Evolutionary conservation across 1,139 yeast genomes (phyloP).

Genomic region (Suhomyces taliae): DNA sequence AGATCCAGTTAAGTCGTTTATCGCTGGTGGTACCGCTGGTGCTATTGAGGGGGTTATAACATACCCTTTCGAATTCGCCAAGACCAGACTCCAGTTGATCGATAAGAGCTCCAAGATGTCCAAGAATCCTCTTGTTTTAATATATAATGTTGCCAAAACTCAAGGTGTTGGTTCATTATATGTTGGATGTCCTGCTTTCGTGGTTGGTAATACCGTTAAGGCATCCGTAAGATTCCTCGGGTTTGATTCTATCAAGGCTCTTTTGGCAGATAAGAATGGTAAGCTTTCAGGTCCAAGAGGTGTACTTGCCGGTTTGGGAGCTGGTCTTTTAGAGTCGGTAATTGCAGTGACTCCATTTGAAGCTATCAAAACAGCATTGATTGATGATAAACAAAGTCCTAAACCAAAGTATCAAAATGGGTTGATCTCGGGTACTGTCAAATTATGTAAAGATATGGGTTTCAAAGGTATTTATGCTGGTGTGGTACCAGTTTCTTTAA

Average conservation of each 20-base stretch:
- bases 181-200: conserved; percentile 98
- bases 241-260: conserved; percentile 78
- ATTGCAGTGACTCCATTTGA: conserved; percentile 97
- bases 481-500: conserved; percentile 84
- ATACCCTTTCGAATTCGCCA: conserved; percentile 96
- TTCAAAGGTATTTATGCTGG: conserved; percentile 85
- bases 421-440: conserved; percentile 58
- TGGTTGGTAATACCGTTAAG: conserved; percentile 92
- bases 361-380: conserved; percentile 92
- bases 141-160: conserved; percentile 66
- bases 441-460: conserved; percentile 75
- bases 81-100: conserved; percentile 84
- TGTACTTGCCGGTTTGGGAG: conserved; percentile 92
- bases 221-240: conserved; percentile 94
- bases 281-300: conserved; percentile 88
- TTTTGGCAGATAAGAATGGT: conserved; percentile 81
- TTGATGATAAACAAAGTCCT: conserved; percentile 81
- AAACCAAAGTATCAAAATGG: conserved; percentile 79
- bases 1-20: conserved; percentile 73
- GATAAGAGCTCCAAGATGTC: conserved; percentile 68
- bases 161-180: conserved; percentile 84
- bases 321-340: conserved; percentile 88
- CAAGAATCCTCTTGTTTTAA: conserved; percentile 79
- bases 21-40: conserved; percentile 95
- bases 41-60: conserved; percentile 89